phyloP scores from a whole-genome alignment of 1,284 basidiomycete species.

The Ceratobasidium sp. region DNA sequence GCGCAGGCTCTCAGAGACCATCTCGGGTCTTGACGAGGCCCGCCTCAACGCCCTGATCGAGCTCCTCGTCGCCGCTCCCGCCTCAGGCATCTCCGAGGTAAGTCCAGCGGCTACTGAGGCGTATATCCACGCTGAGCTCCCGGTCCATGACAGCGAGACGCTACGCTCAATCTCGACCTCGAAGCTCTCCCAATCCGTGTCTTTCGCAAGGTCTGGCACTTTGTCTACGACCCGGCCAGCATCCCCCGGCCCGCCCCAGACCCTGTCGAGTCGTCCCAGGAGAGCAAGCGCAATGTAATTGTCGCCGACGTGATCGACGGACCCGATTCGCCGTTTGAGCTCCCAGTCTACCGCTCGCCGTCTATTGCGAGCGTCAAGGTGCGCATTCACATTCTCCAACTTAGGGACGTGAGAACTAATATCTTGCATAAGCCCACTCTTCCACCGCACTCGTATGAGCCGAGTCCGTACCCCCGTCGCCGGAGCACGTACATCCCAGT shows the following conservation, averaged over 20 bases:
- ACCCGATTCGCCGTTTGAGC: conserved; percentile 4
- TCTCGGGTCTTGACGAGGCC: conserved; percentile 5
- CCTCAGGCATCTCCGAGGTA: conserved; percentile 29
- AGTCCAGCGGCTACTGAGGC: neutral
- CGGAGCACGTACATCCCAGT: conserved; percentile 5
- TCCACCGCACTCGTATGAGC: neutral
- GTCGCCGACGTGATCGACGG: conserved; percentile 28
- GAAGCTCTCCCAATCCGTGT: conserved; percentile 26
- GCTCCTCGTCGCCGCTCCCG: conserved; percentile 14
- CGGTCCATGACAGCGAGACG: conserved; percentile 2
- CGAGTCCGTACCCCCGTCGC: conserved; percentile 9
- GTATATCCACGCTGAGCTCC: neutral
- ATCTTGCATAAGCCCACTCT: neutral
- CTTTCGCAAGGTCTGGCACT: conserved; percentile 32
- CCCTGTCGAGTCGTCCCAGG: neutral
- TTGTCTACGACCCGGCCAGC: conserved; percentile 20
- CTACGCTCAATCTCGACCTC: conserved; percentile 35
- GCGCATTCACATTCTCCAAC: neutral
- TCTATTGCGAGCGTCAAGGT: neutral
- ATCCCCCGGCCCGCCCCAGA: neutral
- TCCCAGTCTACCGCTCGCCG: too few species aligned
- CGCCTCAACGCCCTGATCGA: conserved; percentile 17
- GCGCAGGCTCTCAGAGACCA: conserved; percentile 14
- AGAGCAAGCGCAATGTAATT: conserved; percentile 3
- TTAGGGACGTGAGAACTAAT: conserved; percentile 17